A percentile compares a stretch with the other conserved stretches of the same genome.
Conservation (phyloP, 2,329 filamentous ascomycete species). For the Gremmenia infestans region DNA sequence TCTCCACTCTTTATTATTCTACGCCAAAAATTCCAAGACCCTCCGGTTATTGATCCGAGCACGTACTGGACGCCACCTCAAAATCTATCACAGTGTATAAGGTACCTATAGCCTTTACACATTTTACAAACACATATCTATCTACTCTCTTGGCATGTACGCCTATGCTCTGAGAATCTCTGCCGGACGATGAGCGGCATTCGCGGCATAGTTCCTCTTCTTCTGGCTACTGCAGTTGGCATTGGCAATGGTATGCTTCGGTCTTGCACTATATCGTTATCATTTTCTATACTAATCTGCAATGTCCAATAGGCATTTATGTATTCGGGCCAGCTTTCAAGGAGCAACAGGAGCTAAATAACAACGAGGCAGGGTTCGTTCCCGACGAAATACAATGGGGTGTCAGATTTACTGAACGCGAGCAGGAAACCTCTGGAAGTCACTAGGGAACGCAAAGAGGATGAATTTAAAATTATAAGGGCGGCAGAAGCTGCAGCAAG, state of each 20-base stretch:
- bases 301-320: slow-evolving; percentile 19
- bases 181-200: slow-evolving; percentile 24
- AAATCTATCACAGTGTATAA: background rate
- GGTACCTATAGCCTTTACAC: background rate
- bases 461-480: slow-evolving; percentile 9
- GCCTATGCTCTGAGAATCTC: background rate
- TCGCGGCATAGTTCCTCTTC: slow-evolving; percentile 25
- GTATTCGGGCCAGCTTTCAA: slow-evolving; percentile 30
- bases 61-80: background rate
- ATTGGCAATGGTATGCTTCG: slow-evolving; percentile 27
- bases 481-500: slow-evolving; percentile 20
- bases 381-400: background rate
- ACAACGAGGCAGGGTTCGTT: slow-evolving; percentile 17
- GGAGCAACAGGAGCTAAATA: slow-evolving; percentile 22
- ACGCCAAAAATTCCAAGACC: background rate
- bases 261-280: background rate
- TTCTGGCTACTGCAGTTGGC: slow-evolving; percentile 27
- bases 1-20: background rate
- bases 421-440: slow-evolving; percentile 15
- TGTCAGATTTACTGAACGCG: slow-evolving; percentile 7
- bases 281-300: background rate
- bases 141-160: background rate
- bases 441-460: slow-evolving; percentile 5
- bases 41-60: too few relatives aligned
- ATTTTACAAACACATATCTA: background rate